Percentiles rank a stretch among this genome's conserved stretches.
These are phyloP conservation scores for Russula compacta DNA, from an alignment of 768 basidiomycete genomes.

Conservation along the genomic window DNA sequence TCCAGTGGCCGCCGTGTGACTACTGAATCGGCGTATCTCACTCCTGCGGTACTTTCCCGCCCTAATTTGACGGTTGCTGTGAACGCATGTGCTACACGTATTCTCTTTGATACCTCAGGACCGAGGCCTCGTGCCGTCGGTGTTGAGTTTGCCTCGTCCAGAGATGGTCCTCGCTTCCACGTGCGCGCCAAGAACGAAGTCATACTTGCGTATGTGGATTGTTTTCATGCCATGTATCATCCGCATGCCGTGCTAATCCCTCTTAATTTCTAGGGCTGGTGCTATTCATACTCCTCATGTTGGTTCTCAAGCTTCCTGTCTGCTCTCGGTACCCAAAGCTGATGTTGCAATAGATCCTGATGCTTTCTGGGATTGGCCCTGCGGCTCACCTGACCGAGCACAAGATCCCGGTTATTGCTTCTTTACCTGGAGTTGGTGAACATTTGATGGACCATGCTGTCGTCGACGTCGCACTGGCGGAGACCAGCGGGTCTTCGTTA, in stretches of 20 bases:
- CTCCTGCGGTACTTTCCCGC: constrained; percentile 49
- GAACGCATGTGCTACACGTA: constrained; percentile 45
- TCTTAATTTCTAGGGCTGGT: constrained; percentile 37
- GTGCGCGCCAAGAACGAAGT: constrained; percentile 50
- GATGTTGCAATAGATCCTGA: constrained; percentile 38
- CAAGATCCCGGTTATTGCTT: constrained; percentile 45
- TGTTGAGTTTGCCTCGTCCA: constrained; percentile 42
- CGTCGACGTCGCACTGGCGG: constrained; percentile 43
- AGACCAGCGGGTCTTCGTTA: constrained; percentile 38
- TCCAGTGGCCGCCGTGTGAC: constrained; percentile 45
- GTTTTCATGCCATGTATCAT: background rate
- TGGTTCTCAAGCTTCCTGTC: constrained; percentile 7
- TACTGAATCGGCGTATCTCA: constrained; percentile 59
- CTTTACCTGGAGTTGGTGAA: constrained; percentile 67
- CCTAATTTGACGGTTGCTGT: constrained; percentile 57
- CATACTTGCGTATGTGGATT: constrained; percentile 43
- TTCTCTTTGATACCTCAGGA: constrained; percentile 37
- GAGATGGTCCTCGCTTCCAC: constrained; percentile 34
- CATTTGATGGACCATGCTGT: constrained; percentile 64
- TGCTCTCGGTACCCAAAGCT: background rate
- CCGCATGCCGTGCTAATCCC: background rate
- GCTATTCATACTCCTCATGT: constrained; percentile 56
- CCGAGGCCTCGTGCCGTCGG: constrained; percentile 42
- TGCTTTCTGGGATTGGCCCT: constrained; percentile 74
- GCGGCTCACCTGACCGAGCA: constrained; percentile 42